Base-by-base conservation (phyloP, 2,329 filamentous ascomycete species). In the Lecanoromycetidae sp. region DNA sequence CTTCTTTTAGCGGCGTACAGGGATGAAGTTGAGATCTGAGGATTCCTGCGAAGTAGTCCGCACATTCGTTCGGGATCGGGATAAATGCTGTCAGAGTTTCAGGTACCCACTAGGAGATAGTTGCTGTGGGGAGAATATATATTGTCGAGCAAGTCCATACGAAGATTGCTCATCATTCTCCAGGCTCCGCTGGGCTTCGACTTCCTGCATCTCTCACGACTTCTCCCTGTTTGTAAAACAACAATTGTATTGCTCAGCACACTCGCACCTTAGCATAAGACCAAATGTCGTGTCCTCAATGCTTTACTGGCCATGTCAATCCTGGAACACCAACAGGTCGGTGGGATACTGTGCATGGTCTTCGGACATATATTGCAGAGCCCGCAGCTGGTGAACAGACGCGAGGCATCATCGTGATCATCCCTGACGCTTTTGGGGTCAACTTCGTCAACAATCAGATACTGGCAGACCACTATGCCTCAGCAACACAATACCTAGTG, bases 391-490 rank as follows among this genome's bases (percentile, higher is more conserved):
- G 64, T 27, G 55, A 56, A 17, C 57, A 61, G 38, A 53, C 62
- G n/a, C 67, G 67, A 32, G 73, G 65, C 12, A 67, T 75, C 49
- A 60, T 78, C 9, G 69, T 77, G 32, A 64, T 77, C 40, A 65
- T 78, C 25, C 66, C 74, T 0, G 75, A 78, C 55, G 70, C 69
- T 0, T 77, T 77, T 54, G 75, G 75, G 12, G 73, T 71, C 67
- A 63, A 68, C 2, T 71, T 77, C 52, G 59, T 68, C 20, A 78
- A 78, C 59, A 68, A 66, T 43, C 66, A 70, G 33, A 58, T 76
- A 7, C 58, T 78, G 29, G 72, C 72, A 4, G 75, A 79, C 54
- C 59, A 61, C 36, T 76, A 74, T 54, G 72, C 74, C n/a, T 63
- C 65, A 48, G 70, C 69, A 55, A 68, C 69, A 5, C 61, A 62